Percentiles rank a stretch among this genome's conserved stretches.
Evolutionary conservation across 345 rosid species (phyloP).

Genomic region (Capsella bursapastoris): DNA sequence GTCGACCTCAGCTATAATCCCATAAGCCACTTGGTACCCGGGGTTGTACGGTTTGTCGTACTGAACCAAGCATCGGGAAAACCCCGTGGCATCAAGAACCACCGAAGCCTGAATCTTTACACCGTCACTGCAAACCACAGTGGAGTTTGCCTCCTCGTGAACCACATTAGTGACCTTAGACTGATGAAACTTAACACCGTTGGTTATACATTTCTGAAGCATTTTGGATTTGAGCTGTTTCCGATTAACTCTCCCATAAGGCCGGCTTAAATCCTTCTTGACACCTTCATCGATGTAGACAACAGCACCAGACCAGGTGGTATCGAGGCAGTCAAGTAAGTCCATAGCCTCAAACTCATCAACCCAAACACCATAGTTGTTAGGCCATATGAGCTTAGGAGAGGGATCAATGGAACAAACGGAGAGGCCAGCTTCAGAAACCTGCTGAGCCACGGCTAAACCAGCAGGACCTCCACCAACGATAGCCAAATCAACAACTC

Average conservation of each 20-base stretch:
- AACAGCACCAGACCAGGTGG: slow-evolving; percentile 96
- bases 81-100: slow-evolving; percentile 98
- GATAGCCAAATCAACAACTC: slow-evolving; percentile 79
- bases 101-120: slow-evolving; percentile 79
- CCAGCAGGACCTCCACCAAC: slow-evolving; percentile 99
- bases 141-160: slow-evolving; percentile 82
- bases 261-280: slow-evolving; percentile 72
- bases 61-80: slow-evolving; percentile 89
- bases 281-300: slow-evolving; percentile 63
- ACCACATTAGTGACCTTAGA: slow-evolving; percentile 87
- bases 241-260: slow-evolving; percentile 95
- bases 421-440: slow-evolving; percentile 89
- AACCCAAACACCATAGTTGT: slow-evolving; percentile 98
- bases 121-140: slow-evolving; percentile 84
- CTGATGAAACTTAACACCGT: slow-evolving; percentile 90
- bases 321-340: slow-evolving; percentile 92
- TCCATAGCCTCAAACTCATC: slow-evolving; percentile 99
- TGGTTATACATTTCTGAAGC: slow-evolving; percentile 82
- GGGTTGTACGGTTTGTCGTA: slow-evolving; percentile 97
- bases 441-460: slow-evolving; percentile 95
- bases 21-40: slow-evolving; percentile 95
- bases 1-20: slow-evolving; percentile 92
- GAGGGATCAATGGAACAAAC: slow-evolving; percentile 92
- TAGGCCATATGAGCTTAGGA: slow-evolving; percentile 95
- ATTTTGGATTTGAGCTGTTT: slow-evolving; percentile 91